Conservation (phyloP, 2,329 filamentous ascomycete genomes). For the Colletotrichum sp. region DNA sequence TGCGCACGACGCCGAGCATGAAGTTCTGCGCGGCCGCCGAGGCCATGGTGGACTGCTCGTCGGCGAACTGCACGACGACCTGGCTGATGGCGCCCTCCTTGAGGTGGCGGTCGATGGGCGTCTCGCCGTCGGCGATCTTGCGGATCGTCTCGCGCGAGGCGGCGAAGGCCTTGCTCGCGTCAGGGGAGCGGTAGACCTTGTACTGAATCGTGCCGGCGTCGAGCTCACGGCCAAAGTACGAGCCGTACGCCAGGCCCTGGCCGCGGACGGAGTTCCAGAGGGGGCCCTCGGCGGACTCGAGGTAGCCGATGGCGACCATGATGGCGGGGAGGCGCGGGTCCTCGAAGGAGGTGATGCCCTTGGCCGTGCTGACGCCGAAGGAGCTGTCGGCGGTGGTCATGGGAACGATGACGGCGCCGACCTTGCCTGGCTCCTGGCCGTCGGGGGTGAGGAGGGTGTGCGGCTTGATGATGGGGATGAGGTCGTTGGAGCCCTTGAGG, state of each 20-base stretch:
- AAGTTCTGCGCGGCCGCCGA: conserved; percentile 85
- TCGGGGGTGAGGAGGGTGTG: conserved; percentile 75
- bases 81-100: conserved; percentile 90
- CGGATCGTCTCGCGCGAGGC: conserved; percentile 78
- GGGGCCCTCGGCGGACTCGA: conserved; percentile 92
- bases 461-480: conserved; percentile 75
- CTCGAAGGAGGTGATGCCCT: conserved; percentile 75
- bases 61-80: conserved; percentile 85
- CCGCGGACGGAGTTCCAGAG: conserved; percentile 94
- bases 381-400: conserved; percentile 94
- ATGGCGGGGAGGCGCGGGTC: conserved; percentile 83
- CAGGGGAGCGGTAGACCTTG: conserved; percentile 87
- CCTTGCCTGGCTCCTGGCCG: conserved; percentile 75
- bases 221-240: conserved; percentile 77
- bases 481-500: conserved; percentile 44
- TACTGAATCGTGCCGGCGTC: conserved; percentile 84
- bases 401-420: conserved; percentile 80
- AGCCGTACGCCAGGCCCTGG: conserved; percentile 91
- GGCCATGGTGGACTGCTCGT: conserved; percentile 86
- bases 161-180: conserved; percentile 83
- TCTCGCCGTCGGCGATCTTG: conserved; percentile 74
- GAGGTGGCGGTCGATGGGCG: conserved; percentile 77
- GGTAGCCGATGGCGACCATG: conserved; percentile 87
- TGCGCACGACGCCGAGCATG: conserved; percentile 78
- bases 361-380: conserved; percentile 78